Evolutionary conservation across 75 land plant species (phyloP), one percentile per base, ranked within the genome.

Genomic region (Larix kaempferi): DNA sequence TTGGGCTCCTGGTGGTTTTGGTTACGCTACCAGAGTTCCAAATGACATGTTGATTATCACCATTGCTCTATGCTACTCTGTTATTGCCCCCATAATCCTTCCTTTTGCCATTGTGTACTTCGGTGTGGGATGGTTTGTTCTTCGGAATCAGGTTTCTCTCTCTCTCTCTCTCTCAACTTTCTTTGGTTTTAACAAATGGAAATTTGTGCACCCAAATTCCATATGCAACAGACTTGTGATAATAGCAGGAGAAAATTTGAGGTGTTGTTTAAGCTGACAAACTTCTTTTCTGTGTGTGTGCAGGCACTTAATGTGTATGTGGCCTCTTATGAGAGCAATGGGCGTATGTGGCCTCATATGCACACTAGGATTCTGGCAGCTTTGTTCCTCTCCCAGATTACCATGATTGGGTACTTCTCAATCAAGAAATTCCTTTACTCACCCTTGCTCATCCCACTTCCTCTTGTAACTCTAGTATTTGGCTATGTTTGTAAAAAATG

Each of bases 271-370:
- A 49, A 49, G 12, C 54, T 49, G 11, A 49, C 54, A 49, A 49
- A 11, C 54, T 10, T 11, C 54, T 49, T 49, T 49, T 49, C 10
- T 49, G 54, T 49, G 54, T 49, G 54, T 49, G 12, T 49, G 54
- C 54, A 49, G 54, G 54, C 54, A 49, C 54, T 96, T 57, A 96
- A 91, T 58, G 99, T 96, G 54, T 82, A 84, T 44, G 92, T 96
- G 56, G 98, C 99, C 0, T 71, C 79, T 7, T 94, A 82, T 71
- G 99, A 96, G 78, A 96, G 92, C 85, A 62, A 89, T 57, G 99
- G 99, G 11, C 78, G 92, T 10, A 92, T 94, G 93, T 96, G 99
- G 99, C 99, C 99, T 11, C 99, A 96, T 81, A 92, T 96, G 58
- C 84, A 84, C 26, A 23, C 59, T 3, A 81, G 99, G 2, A 82